Evolutionary conservation across 2,329 filamentous ascomycete genomes (phyloP), one percentile per base, ranked within the genome.

Genomic region (Pseudogymnoascus destructans): DNA sequence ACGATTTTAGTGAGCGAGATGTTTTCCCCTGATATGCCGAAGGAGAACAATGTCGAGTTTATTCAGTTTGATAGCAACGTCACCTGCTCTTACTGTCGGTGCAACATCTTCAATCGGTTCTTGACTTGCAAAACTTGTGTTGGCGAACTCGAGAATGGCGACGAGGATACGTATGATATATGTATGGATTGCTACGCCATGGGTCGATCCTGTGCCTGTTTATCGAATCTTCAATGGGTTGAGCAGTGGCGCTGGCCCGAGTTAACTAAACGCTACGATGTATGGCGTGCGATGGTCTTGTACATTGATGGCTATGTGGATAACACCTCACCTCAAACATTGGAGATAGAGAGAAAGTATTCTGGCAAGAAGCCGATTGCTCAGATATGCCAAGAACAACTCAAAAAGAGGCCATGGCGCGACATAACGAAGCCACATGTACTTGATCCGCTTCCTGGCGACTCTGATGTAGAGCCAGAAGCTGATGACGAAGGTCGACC

Each of bases 141-240:
- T 49, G 78, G 85, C 33, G 75, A 78, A 55, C 76, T 88, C 17
- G 75, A 79, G 9, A 79, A 79, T 60, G 87, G 83, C 30, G 81
- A 79, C 13, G 85, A 89, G 58, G 83, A 97, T 67, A 88, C 88
- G 0, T 98, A 97, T 69, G 93, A 98, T 69, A 79, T 98, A 19
- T 98, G 93, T 68, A 91, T 98, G 87, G 93, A 98, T 65, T 98
- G 93, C 68, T 98, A 95, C 68, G 87, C 84, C n/a, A 95, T 97
- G 87, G 93, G 93, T 19, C 82, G 93, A 57, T 95, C 91, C 49
- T 98, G 93, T 69, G 82, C 81, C 2, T 98, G 93, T 67, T 79
- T 95, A 56, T 95, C 91, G 3, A 84, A 83, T 9, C 79, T 95
- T 9, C 82, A 81, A 61, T 98, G 92, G 91, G 89, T 89, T 56